Percentiles rank a stretch among this genome's conserved stretches.
These are phyloP conservation scores for Daldinia grandis DNA, from an alignment of 495 filamentous ascomycete species.

Conservation along the genomic window DNA sequence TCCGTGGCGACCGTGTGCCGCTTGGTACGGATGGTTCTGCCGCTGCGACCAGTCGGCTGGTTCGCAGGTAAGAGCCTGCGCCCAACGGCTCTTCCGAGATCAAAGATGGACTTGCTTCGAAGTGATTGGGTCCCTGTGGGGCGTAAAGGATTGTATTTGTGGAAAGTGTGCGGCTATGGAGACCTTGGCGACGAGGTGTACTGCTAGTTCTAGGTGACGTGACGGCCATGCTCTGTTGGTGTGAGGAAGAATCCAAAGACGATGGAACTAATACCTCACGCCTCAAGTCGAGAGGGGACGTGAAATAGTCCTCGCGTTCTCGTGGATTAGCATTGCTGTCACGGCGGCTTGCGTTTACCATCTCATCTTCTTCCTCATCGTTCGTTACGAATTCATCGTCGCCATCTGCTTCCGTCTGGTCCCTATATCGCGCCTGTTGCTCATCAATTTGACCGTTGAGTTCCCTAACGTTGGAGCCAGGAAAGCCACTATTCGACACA, in stretches of 20 bases:
- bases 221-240: constrained; percentile 35
- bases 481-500: constrained; percentile 52
- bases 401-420: constrained; percentile 79
- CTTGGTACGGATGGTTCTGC: constrained; percentile 29
- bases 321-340: constrained; percentile 32
- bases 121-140: constrained; percentile 54
- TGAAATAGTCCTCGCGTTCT: constrained; percentile 60
- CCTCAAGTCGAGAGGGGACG: constrained; percentile 48
- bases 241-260: constrained; percentile 36
- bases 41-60: constrained; percentile 40
- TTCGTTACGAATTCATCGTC: constrained; percentile 91
- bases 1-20: constrained; percentile 42
- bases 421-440: constrained; percentile 50
- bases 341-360: constrained; percentile 45
- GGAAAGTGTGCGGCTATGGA: constrained; percentile 72
- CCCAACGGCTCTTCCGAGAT: constrained; percentile 51
- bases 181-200: constrained; percentile 44
- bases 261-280: constrained; percentile 30
- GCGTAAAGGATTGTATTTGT: constrained; percentile 82
- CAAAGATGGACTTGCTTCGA: constrained; percentile 57
- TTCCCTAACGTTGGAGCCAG: constrained; percentile 42
- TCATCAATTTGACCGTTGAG: constrained; percentile 38
- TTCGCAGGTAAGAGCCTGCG: constrained; percentile 45
- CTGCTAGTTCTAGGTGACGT: constrained; percentile 47
- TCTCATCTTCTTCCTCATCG: constrained; percentile 68